A percentile compares a stretch with the other conserved stretches of the same genome.
phyloP scores from a whole-genome alignment of 2,329 filamentous ascomycete genomes.

The Fusarium sp. region DNA sequence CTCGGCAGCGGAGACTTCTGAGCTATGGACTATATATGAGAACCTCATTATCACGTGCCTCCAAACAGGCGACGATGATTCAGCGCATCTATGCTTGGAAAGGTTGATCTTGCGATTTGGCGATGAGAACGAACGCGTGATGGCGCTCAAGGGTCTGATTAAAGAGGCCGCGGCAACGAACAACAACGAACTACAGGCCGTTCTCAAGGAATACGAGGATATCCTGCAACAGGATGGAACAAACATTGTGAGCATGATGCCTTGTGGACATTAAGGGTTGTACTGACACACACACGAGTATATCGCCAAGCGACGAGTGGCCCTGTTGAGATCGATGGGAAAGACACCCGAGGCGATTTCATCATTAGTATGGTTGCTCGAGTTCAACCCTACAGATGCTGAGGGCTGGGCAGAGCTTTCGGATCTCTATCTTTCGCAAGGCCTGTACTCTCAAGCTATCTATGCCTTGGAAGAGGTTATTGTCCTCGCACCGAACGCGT shows the following conservation, averaged over 20 bases:
- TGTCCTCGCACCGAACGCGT: constrained; percentile 87
- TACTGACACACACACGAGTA: constrained; percentile 65
- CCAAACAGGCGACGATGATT: constrained; percentile 82
- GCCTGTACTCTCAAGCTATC: constrained; percentile 83
- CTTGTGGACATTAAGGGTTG: neutral
- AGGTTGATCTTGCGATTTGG: constrained; percentile 85
- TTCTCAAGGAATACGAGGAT: constrained; percentile 82
- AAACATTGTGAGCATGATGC: constrained; percentile 74
- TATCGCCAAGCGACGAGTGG: constrained; percentile 85
- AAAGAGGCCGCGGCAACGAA: constrained; percentile 84
- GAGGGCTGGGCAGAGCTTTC: constrained; percentile 94
- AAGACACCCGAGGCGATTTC: constrained; percentile 78
- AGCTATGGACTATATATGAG: constrained; percentile 88
- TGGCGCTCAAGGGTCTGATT: constrained; percentile 84
- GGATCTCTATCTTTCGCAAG: constrained; percentile 85
- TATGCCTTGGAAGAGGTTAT: constrained; percentile 93
- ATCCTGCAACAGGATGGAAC: constrained; percentile 79
- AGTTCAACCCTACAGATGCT: constrained; percentile 87
- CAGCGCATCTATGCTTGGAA: constrained; percentile 80
- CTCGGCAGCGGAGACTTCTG: constrained; percentile 74
- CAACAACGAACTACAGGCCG: constrained; percentile 71
- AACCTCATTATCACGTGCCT: constrained; percentile 88
- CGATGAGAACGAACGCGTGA: constrained; percentile 83
- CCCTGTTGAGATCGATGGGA: constrained; percentile 80
- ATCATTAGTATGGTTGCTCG: constrained; percentile 79